These are phyloP conservation scores for Xylaria sp. DNA, from an alignment of 2,329 filamentous ascomycete genomes.

Conservation along the genomic window DNA sequence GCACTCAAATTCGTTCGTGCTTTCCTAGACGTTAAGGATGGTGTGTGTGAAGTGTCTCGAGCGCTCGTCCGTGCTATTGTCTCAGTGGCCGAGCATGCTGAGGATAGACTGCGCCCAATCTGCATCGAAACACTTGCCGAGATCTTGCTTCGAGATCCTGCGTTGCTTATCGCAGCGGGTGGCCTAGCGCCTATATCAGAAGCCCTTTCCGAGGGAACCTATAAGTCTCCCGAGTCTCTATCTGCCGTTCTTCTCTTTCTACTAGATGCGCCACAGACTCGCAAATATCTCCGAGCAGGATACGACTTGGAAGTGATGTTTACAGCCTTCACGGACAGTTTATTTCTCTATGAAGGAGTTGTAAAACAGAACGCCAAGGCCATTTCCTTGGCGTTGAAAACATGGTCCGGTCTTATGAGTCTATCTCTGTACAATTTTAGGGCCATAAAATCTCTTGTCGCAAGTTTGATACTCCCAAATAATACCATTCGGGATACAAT, in stretches of 20 bases:
- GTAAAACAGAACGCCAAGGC: slow-evolving; percentile 89
- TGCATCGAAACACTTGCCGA: slow-evolving; percentile 93
- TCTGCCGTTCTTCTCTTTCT: slow-evolving; percentile 88
- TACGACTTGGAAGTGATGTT: slow-evolving; percentile 90
- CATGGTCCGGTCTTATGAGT: slow-evolving; percentile 90
- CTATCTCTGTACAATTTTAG: slow-evolving; percentile 88
- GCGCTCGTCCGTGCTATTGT: slow-evolving; percentile 88
- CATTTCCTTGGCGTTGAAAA: slow-evolving; percentile 88
- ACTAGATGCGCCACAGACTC: slow-evolving; percentile 79
- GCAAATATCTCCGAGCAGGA: slow-evolving; percentile 83
- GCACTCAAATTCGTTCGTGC: slow-evolving; percentile 94
- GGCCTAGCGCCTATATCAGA: slow-evolving; percentile 90
- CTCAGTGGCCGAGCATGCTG: slow-evolving; percentile 83
- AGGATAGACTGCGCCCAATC: slow-evolving; percentile 87
- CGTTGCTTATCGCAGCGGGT: slow-evolving; percentile 79
- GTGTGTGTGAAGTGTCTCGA: slow-evolving; percentile 83
- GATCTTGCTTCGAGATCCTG: slow-evolving; percentile 84
- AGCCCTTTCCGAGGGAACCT: slow-evolving; percentile 85
- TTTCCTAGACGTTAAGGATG: slow-evolving; percentile 94
- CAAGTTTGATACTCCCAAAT: slow-evolving; percentile 65
- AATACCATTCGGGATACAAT: slow-evolving; percentile 72
- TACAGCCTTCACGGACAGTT: slow-evolving; percentile 88
- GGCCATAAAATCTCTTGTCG: slow-evolving; percentile 78
- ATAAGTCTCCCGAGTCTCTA: slow-evolving; percentile 90
- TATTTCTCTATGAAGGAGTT: slow-evolving; percentile 62